Evolutionary conservation across 2,329 filamentous ascomycete genomes (phyloP).

Genomic region (Exophiala calicioides): DNA sequence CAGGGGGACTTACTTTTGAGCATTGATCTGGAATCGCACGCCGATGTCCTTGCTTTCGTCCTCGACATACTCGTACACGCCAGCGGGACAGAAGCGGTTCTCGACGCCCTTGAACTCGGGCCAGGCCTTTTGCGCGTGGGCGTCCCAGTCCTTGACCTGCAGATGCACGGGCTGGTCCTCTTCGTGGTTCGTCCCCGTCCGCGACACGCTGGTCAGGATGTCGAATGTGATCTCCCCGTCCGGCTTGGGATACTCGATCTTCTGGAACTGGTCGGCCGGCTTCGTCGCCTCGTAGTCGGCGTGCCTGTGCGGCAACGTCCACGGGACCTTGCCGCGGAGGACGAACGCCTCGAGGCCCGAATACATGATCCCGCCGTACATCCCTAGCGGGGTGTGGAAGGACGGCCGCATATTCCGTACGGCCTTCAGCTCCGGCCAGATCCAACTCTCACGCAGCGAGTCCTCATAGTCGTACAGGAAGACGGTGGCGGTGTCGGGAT

Average conservation of each 20-base stretch:
- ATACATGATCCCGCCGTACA: constrained; percentile 89
- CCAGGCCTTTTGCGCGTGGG: constrained; percentile 79
- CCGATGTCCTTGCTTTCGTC: constrained; percentile 82
- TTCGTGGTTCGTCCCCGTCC: constrained; percentile 97
- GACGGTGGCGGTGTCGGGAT: constrained; percentile 61
- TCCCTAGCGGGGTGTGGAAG: constrained; percentile 82
- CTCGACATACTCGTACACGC: constrained; percentile 97
- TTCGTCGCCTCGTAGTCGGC: constrained; percentile 79
- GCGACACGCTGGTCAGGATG: constrained; percentile 89
- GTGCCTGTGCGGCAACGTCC: constrained; percentile 84
- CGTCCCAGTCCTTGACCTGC: constrained; percentile 93
- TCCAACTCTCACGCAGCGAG: constrained; percentile 76
- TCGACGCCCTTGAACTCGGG: constrained; percentile 89
- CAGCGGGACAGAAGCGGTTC: constrained; percentile 95
- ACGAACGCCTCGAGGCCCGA: constrained; percentile 90
- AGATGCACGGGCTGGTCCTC: constrained; percentile 97
- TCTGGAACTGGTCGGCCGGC: constrained; percentile 72
- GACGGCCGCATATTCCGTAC: constrained; percentile 97
- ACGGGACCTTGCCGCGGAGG: constrained; percentile 80
- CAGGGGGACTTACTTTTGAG: constrained; percentile 77
- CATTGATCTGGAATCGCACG: constrained; percentile 95
- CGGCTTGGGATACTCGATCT: constrained; percentile 96
- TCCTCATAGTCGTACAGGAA: constrained; percentile 97
- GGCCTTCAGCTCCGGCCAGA: constrained; percentile 92
- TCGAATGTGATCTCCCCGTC: constrained; percentile 95